Evolutionary conservation across 768 basidiomycete species (phyloP).

Genomic region (Auriscalpium vulgare): DNA sequence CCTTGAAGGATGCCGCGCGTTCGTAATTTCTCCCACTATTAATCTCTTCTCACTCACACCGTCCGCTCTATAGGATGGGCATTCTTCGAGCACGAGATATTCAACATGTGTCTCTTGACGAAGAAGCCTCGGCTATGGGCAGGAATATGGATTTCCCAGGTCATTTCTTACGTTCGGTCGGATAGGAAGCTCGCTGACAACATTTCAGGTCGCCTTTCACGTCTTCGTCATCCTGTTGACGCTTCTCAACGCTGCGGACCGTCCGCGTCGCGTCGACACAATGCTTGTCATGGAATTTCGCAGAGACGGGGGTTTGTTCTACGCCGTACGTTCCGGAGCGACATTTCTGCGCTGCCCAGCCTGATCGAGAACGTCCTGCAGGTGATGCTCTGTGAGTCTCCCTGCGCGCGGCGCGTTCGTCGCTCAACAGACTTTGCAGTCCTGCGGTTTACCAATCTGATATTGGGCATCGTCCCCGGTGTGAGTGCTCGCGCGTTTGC

Average conservation of each 20-base stretch:
- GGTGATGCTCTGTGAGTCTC: neutral
- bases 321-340: constrained; percentile 20
- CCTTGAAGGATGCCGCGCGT: neutral
- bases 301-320: constrained; percentile 30
- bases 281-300: constrained; percentile 27
- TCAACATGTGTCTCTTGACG: constrained; percentile 9
- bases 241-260: constrained; percentile 28
- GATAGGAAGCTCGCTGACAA: neutral
- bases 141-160: constrained; percentile 28
- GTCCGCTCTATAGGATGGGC: neutral
- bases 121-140: constrained; percentile 4
- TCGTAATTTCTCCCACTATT: neutral
- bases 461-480: neutral
- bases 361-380: neutral
- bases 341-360: neutral
- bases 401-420: neutral
- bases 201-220: constrained; percentile 29
- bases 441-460: neutral
- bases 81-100: neutral
- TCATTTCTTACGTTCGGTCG: constrained; percentile 3
- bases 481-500: neutral
- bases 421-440: neutral
- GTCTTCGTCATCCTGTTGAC: constrained; percentile 27
- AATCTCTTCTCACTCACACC: neutral
- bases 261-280: constrained; percentile 25